Base-by-base conservation (phyloP, 2,329 filamentous ascomycete species). In the Leptographium galeiforme region DNA sequence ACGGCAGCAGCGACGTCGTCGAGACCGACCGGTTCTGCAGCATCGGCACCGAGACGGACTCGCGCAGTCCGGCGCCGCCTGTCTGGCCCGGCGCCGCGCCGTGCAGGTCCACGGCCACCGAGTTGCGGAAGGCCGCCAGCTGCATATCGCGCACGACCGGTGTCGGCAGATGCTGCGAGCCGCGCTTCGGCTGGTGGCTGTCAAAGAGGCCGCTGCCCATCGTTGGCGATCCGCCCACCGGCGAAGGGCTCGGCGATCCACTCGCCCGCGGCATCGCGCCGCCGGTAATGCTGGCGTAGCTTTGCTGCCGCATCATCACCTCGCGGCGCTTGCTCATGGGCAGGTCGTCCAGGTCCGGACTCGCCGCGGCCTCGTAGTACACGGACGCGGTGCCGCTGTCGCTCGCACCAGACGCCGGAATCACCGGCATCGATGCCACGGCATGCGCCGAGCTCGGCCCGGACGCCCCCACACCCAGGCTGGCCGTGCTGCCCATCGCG, bases 251-350 rank as follows among this genome's bases (percentile, higher is more conserved):
- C 10, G 33, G 46, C n/a, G 14, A 8, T 5, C 18, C 18, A 44
- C 54, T 30, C 6, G 12, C 14, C 6, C 34, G 25, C 25, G 25
- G 25, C 25, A 25, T 25, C 25, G 25, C 39, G 45, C 56, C 30
- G 33, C 55, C 53, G 52, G 59, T 30, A 61, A 66, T 43, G 57
- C 60, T 60, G 57, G 68, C 64, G 48, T 70, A 57, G 60, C 72
- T 76, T 57, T 64, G 73, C 44, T 78, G 75, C 36, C 77, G 78
- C 53, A 86, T 79, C 33, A 86, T 79, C 32, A 85, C 66, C 47
- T 78, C 69, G 53, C 76, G 77, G 45, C 86, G 81, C 60, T 85
- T 79, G 44, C 80, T 84, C 18, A 93, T 73, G 0, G 87, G 83
- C 59, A 91, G 73, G 53, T 89, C 79, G 56, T 90, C 87, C 1